Percentiles rank a stretch among this genome's conserved stretches.
Evolutionary conservation across 75 land plant genomes (phyloP).

Genomic region (Ceratopteris richardii): DNA sequence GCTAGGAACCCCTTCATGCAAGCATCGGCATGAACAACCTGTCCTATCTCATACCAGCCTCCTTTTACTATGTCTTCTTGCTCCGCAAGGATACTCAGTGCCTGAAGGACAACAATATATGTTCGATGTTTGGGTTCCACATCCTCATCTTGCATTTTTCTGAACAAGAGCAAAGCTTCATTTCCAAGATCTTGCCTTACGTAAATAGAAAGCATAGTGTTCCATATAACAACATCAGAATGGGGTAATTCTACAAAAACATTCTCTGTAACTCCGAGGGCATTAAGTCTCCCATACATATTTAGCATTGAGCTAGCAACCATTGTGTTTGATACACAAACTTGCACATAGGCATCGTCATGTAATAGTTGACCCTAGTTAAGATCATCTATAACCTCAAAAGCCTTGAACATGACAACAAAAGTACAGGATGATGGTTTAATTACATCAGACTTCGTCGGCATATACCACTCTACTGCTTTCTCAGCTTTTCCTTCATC

Average conservation of each 20-base stretch:
- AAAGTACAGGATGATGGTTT: slow-evolving; percentile 15
- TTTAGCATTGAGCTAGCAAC: neutral
- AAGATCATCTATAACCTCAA: neutral
- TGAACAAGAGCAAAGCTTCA: slow-evolving; percentile 10
- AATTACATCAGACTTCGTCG: slow-evolving; percentile 14
- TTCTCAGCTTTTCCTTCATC: slow-evolving; percentile 1
- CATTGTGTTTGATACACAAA: neutral
- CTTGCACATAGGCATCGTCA: neutral
- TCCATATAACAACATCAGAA: slow-evolving; percentile 20
- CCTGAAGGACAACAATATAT: slow-evolving; percentile 8
- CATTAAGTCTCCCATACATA: too few species aligned
- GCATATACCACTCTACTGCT: slow-evolving; percentile 6
- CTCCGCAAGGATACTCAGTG: neutral
- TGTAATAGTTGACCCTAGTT: neutral
- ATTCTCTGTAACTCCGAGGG: neutral
- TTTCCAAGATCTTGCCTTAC: slow-evolving; percentile 3
- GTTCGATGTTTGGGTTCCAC: slow-evolving; percentile 14
- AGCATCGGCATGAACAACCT: neutral
- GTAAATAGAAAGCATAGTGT: slow-evolving; percentile 19
- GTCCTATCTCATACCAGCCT: neutral
- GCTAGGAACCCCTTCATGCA: neutral
- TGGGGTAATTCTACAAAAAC: neutral
- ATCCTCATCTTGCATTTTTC: slow-evolving; percentile 15
- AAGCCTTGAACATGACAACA: slow-evolving; percentile 10
- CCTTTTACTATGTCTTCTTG: neutral